phyloP scores from a whole-genome alignment of 768 basidiomycete species.

The Neoboletus subvelutipes region DNA sequence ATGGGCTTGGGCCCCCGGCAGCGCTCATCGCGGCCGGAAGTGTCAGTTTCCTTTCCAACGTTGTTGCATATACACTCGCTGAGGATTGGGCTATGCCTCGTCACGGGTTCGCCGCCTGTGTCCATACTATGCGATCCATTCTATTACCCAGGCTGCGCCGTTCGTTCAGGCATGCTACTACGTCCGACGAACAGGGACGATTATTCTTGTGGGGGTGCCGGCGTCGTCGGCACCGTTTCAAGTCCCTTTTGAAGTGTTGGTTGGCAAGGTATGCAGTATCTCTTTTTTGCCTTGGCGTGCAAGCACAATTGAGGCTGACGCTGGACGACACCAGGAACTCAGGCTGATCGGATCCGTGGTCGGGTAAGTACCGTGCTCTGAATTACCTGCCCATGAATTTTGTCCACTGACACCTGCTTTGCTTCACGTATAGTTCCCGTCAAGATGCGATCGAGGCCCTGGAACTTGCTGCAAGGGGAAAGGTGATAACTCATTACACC shows the following conservation, averaged over 20 bases:
- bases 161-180: constrained; percentile 46
- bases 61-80: not conserved
- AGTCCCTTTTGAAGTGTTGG: constrained; percentile 32
- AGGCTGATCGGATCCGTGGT: constrained; percentile 20
- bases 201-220: constrained; percentile 44
- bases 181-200: constrained; percentile 41
- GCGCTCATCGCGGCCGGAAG: constrained; percentile 24
- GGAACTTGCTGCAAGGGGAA: constrained; percentile 41
- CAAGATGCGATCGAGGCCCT: constrained; percentile 51
- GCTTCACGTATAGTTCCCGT: constrained; percentile 27
- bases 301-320: not conserved
- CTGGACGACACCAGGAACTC: constrained; percentile 16
- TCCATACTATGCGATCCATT: not conserved
- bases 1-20: constrained; percentile 46
- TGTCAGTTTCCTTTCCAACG: constrained; percentile 9
- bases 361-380: constrained; percentile 13
- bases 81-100: not conserved
- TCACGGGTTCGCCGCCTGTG: not conserved
- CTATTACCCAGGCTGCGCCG: constrained; percentile 28
- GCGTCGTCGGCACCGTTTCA: constrained; percentile 21
- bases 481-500: constrained; percentile 36
- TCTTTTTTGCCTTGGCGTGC: not conserved
- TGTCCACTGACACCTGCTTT: not conserved
- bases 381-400: not conserved
- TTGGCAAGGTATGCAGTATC: constrained; percentile 22